These are phyloP conservation scores for Wallacemonas sp. DNA, from an alignment of 208 protist genomes.

Conservation along the genomic window DNA sequence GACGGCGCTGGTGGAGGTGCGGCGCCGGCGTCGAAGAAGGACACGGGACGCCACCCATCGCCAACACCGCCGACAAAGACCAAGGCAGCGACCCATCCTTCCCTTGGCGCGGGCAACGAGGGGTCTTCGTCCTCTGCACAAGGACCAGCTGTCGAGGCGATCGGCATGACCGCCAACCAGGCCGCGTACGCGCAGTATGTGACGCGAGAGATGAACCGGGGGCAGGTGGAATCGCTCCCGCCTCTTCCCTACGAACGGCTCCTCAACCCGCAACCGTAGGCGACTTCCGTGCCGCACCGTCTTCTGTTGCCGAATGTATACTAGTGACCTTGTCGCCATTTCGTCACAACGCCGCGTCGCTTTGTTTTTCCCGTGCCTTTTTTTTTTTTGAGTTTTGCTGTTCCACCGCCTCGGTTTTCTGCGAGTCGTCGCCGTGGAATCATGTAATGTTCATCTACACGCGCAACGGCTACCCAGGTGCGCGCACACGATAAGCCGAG, in stretches of 20 bases:
- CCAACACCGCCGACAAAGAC: conserved; percentile 11
- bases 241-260: conserved; percentile 58
- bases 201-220: conserved; percentile 46
- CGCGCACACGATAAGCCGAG: no score
- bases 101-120: not conserved
- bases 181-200: conserved; percentile 59
- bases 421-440: no score
- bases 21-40: not conserved
- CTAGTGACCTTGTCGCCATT: no score
- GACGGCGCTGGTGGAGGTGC: not conserved
- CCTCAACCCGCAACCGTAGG: conserved; percentile 11
- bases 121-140: not conserved
- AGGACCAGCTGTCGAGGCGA: conserved; percentile 14
- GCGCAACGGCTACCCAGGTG: no score
- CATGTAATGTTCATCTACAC: no score
- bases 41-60: not conserved
- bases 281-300: no score
- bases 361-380: no score
- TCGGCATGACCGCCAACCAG: conserved; percentile 63
- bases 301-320: no score
- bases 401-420: no score
- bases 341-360: no score
- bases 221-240: conserved; percentile 46
- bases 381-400: no score
- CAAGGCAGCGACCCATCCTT: not conserved